Evolutionary conservation across 2,329 filamentous ascomycete genomes (phyloP), one percentile per base, ranked within the genome.

Genomic region (Sclerotinia trifoliorum): DNA sequence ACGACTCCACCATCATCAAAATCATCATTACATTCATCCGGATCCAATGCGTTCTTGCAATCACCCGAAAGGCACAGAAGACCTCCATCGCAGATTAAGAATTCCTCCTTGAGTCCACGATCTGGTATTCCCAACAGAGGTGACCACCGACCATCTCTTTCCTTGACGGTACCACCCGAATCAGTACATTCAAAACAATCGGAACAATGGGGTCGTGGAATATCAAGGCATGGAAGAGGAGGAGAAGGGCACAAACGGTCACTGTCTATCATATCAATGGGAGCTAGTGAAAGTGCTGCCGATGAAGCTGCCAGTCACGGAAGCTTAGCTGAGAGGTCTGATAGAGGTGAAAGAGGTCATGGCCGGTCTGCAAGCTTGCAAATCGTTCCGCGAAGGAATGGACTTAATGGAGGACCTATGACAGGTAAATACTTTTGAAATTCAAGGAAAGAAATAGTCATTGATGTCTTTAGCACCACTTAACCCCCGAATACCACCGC

Each of bases 291-390:
- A 55, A 73, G 71, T 58, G 71, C 68, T 29, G 60, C 62, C 15
- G 78, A 69, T 71, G 76, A 71, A 71, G 71, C 65, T 74, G 78
- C 66, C 75, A 78, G 76, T 75, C 49, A 77, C 74, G n/a, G 71
- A 72, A 67, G 76, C 74, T 24, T 76, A 71, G 51, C 77, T 76
- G 75, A 77, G 67, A 79, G 81, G 73, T 79, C 83, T 26, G 80
- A 83, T 64, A 83, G 86, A 65, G 84, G 86, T 26, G 77, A 76
- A 24, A 87, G 87, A 73, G 86, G 89, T 5, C 93, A 97, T 81
- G 87, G 84, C 60, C 85, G 93, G 65, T 93, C 93, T 49, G 87
- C 92, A 32, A 97, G 93, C 81, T 80, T 96, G 69, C 93, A 96
- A 78, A 90, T 94, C 72, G 77, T 87, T 71, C 82, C 88, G 58